A percentile compares a stretch with the other conserved stretches of the same genome.
phyloP scores from a whole-genome alignment of 768 basidiomycete genomes.

The Suillus occidentalis region DNA sequence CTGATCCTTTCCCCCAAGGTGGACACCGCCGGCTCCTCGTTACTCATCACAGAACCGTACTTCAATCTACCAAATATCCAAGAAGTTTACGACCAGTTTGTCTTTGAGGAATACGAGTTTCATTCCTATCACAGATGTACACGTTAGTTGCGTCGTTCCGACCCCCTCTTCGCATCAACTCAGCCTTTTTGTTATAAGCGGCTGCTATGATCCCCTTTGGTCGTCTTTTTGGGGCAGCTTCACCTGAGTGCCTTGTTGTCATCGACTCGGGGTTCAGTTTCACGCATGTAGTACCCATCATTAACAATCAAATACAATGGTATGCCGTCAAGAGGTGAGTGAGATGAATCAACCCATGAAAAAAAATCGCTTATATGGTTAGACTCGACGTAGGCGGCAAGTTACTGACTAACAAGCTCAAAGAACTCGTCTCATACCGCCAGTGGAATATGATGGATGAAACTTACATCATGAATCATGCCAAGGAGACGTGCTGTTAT shows the following conservation, averaged over 20 bases:
- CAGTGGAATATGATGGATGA: slow-evolving; percentile 99
- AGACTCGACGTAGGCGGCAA: slow-evolving; percentile 97
- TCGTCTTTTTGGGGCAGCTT: slow-evolving; percentile 57
- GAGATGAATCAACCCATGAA: slow-evolving; percentile 9
- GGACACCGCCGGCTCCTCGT: slow-evolving; percentile 66
- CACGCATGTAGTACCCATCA: slow-evolving; percentile 86
- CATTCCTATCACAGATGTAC: slow-evolving; percentile 76
- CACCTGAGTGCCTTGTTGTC: slow-evolving; percentile 77
- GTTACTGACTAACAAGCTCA: slow-evolving; percentile 91
- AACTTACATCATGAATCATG: slow-evolving; percentile 89
- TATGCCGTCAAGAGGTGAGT: slow-evolving; percentile 76
- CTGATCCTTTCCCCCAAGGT: slow-evolving; percentile 36
- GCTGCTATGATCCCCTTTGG: slow-evolving; percentile 80
- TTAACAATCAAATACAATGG: slow-evolving; percentile 75
- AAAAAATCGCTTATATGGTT: slow-evolving; percentile 18
- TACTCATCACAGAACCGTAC: slow-evolving; percentile 91
- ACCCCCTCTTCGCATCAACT: slow-evolving; percentile 20
- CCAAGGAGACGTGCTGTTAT: slow-evolving; percentile 90
- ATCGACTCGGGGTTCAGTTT: slow-evolving; percentile 94
- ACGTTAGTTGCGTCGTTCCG: slow-evolving; percentile 51
- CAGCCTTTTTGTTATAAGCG: slow-evolving; percentile 45
- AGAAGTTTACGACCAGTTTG: slow-evolving; percentile 91
- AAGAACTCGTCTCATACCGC: slow-evolving; percentile 89
- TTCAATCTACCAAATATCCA: slow-evolving; percentile 92
- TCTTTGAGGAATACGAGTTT: slow-evolving; percentile 97